Evolutionary conservation across 441 rosid species (phyloP).

Genomic region (Bruguiera hainesii): DNA sequence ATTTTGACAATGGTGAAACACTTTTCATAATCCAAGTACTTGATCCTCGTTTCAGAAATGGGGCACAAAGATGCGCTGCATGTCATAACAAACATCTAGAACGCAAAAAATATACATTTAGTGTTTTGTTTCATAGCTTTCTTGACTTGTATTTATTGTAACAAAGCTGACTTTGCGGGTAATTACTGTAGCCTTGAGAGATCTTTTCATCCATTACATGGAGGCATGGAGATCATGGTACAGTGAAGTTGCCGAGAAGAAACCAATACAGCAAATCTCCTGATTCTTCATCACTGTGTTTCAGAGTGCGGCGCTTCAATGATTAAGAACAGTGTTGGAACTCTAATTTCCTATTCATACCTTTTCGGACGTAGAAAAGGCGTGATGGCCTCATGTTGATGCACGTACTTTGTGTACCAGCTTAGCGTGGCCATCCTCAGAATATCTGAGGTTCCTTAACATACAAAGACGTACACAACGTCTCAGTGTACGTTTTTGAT

Average conservation of each 20-base stretch:
- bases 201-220: constrained; percentile 79
- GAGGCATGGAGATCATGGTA: constrained; percentile 94
- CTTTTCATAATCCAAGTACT: neutral
- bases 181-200: constrained; percentile 63
- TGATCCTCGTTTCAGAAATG: neutral
- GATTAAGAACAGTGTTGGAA: neutral
- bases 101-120: too few relatives aligned
- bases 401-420: constrained; percentile 25
- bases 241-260: constrained; percentile 62
- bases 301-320: neutral
- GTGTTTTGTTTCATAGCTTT: too few relatives aligned
- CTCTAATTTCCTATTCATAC: neutral
- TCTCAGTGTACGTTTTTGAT: constrained; percentile 9
- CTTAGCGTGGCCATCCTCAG: constrained; percentile 19
- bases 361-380: neutral
- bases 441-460: neutral
- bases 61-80: too few relatives aligned
- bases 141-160: too few relatives aligned
- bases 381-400: constrained; percentile 23
- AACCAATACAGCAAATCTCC: constrained; percentile 37
- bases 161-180: constrained; percentile 9
- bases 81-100: too few relatives aligned
- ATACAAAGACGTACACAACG: constrained; percentile 13
- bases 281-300: constrained; percentile 6
- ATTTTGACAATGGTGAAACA: neutral